These are phyloP conservation scores for Penicilliopsis zonata DNA, from an alignment of 495 filamentous ascomycete genomes.

Conservation along the genomic window DNA sequence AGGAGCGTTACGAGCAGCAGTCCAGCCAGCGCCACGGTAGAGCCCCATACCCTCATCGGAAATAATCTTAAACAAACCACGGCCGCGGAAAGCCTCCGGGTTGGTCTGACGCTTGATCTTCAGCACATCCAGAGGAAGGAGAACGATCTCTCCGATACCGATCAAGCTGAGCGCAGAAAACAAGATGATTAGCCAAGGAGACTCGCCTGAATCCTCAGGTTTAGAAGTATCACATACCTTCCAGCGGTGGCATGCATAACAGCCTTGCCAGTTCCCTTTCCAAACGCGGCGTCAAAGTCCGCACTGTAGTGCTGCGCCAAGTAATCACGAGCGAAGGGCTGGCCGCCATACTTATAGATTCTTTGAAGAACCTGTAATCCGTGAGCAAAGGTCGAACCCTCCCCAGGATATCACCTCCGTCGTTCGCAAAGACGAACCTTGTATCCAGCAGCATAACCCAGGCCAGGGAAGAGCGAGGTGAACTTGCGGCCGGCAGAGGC, in stretches of 20 bases:
- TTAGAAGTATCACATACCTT: conserved; percentile 41
- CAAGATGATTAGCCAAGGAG: conserved; percentile 1
- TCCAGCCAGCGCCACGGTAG: conserved; percentile 96
- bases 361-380: conserved; percentile 63
- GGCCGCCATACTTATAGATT: conserved; percentile 97
- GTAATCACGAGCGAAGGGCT: conserved; percentile 91
- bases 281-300: conserved; percentile 80
- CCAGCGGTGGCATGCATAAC: conserved; percentile 96
- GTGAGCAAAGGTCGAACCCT: conserved; percentile 1
- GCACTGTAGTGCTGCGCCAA: conserved; percentile 68
- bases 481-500: conserved; percentile 65
- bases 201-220: not conserved
- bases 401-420: not conserved
- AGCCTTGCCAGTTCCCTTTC: conserved; percentile 93
- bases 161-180: conserved; percentile 57
- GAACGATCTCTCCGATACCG: conserved; percentile 91
- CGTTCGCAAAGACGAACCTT: conserved; percentile 50
- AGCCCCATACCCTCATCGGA: conserved; percentile 90
- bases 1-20: conserved; percentile 90
- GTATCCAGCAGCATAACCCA: conserved; percentile 96
- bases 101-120: conserved; percentile 99
- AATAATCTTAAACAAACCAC: conserved; percentile 81
- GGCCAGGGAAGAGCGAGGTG: conserved; percentile 89
- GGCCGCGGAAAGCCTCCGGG: conserved; percentile 91
- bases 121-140: conserved; percentile 89